These are phyloP conservation scores for Halophytophthora batemanensis DNA, from an alignment of 352 stramenopile genomes.

Conservation along the genomic window DNA sequence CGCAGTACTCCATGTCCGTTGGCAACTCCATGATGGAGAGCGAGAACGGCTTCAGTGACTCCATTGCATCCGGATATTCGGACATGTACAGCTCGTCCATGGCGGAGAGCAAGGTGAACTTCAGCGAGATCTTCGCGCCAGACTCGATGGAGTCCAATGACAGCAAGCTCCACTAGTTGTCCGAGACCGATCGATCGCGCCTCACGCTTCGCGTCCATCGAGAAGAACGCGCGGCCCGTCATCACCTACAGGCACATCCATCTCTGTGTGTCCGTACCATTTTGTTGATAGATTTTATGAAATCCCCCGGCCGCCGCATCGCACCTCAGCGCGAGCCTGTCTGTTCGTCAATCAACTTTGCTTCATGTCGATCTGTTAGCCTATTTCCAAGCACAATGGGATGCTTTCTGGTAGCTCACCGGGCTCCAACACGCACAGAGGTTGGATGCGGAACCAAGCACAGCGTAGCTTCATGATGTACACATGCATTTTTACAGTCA, in stretches of 20 bases:
- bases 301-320: background rate
- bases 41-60: constrained; percentile 19
- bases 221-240: no score
- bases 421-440: no score
- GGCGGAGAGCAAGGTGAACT: constrained; percentile 60
- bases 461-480: no score
- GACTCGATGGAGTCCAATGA: constrained; percentile 39
- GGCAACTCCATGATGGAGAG: constrained; percentile 17
- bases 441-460: no score
- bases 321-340: no score
- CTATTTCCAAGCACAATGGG: no score
- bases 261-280: constrained; percentile 14
- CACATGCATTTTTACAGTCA: no score
- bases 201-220: no score
- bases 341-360: no score
- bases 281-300: constrained; percentile 15
- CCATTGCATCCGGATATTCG: constrained; percentile 21
- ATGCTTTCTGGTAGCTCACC: no score
- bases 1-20: constrained; percentile 31
- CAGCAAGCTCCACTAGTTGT: constrained; percentile 31
- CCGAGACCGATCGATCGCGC: constrained; percentile 20
- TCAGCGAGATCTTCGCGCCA: constrained; percentile 55
- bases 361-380: no score
- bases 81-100: constrained; percentile 39
- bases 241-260: constrained; percentile 1